Conservation (phyloP, 2,329 filamentous ascomycete genomes). For the Pseudogymnoascus sp. region DNA sequence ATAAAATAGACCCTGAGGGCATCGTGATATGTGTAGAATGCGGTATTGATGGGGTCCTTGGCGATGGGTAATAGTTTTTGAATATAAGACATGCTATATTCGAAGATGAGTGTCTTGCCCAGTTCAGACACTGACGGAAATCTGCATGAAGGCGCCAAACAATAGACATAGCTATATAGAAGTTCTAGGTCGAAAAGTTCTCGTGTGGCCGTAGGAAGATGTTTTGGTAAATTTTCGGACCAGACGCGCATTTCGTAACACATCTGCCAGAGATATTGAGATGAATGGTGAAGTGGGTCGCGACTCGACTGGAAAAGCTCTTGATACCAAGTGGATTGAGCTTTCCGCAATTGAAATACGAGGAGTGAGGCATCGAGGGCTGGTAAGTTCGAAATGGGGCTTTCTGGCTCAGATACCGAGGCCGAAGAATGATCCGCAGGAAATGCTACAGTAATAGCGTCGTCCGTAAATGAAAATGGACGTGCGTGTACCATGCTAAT, state of each 20-base stretch:
- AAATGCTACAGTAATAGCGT: conserved; percentile 73
- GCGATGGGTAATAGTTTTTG: conserved; percentile 64
- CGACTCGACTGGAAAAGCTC: conserved; percentile 74
- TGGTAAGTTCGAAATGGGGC: conserved; percentile 25
- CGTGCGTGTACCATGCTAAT: conserved; percentile 83
- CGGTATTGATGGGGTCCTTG: conserved; percentile 48
- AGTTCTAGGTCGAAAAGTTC: conserved; percentile 81
- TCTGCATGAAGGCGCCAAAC: conserved; percentile 71
- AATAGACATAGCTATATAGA: conserved; percentile 85
- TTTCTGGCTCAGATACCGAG: conserved; percentile 14
- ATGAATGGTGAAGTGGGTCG: conserved; percentile 58
- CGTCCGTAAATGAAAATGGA: conserved; percentile 90
- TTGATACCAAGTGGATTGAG: conserved; percentile 87
- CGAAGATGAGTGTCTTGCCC: conserved; percentile 74
- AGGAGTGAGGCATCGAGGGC: conserved; percentile 65
- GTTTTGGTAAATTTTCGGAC: conserved; percentile 67
- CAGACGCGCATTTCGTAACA: conserved; percentile 73
- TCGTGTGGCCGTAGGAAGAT: conserved; percentile 57
- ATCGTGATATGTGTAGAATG: conserved; percentile 81
- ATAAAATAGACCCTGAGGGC: conserved; percentile 76
- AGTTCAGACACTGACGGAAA: conserved; percentile 68
- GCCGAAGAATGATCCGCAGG: conserved; percentile 43
- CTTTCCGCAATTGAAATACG: conserved; percentile 73
- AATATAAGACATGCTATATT: conserved; percentile 77
- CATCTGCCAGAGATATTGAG: conserved; percentile 67